phyloP scores from a whole-genome alignment of 2,329 filamentous ascomycete species.

The Beauveria bassiana region DNA sequence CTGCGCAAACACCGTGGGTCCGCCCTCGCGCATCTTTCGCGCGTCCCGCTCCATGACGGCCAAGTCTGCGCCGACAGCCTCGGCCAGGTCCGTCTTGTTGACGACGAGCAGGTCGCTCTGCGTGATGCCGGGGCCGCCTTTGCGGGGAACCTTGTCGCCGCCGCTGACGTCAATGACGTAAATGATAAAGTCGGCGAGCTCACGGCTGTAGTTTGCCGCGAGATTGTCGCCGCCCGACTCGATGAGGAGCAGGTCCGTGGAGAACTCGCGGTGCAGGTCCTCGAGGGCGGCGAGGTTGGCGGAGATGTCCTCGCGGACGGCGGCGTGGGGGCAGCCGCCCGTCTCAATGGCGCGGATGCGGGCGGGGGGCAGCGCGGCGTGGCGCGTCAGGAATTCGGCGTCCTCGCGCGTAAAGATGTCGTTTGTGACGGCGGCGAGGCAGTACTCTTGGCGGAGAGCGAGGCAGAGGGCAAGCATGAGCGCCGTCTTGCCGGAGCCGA shows the following conservation, averaged over 20 bases:
- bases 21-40: slow-evolving; percentile 88
- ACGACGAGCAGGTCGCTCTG: slow-evolving; percentile 90
- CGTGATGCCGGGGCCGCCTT: slow-evolving; percentile 94
- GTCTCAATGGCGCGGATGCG: slow-evolving; percentile 96
- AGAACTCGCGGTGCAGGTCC: slow-evolving; percentile 73
- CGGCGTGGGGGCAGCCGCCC: slow-evolving; percentile 92
- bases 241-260: slow-evolving; percentile 79
- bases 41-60: slow-evolving; percentile 92
- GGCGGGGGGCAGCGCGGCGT: slow-evolving; percentile 71
- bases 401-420: slow-evolving; percentile 99
- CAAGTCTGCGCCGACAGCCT: slow-evolving; percentile 83
- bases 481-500: slow-evolving; percentile 94
- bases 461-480: slow-evolving; percentile 91
- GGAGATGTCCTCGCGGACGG: slow-evolving; percentile 93
- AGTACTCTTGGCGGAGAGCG: slow-evolving; percentile 71
- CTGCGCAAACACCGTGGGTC: slow-evolving; percentile 91
- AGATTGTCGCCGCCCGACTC: slow-evolving; percentile 95
- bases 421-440: slow-evolving; percentile 92
- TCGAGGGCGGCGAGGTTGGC: slow-evolving; percentile 90
- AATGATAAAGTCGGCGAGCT: slow-evolving; percentile 95
- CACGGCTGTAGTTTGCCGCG: slow-evolving; percentile 90
- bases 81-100: slow-evolving; percentile 94
- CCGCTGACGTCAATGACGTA: slow-evolving; percentile 97
- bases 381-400: slow-evolving; percentile 88
- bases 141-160: slow-evolving; percentile 92